These are phyloP conservation scores for Pichia gijzeniarum DNA, from an alignment of 805 yeast species.

Conservation along the genomic window DNA sequence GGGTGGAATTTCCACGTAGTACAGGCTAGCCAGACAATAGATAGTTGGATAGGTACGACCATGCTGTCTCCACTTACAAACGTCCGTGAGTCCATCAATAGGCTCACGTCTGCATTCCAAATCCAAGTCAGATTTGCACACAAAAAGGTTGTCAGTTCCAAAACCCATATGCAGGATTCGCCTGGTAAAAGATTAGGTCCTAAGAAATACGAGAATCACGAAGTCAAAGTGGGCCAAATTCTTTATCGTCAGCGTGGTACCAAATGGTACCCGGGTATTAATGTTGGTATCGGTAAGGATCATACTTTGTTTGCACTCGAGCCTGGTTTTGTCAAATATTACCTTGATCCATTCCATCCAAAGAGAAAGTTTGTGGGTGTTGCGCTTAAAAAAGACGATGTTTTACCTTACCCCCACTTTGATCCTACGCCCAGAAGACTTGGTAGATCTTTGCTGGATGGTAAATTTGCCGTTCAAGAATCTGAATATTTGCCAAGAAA, in stretches of 20 bases:
- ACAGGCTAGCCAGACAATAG: no score
- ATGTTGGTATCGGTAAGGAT: constrained; percentile 84
- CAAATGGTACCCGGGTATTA: constrained; percentile 89
- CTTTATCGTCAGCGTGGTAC: constrained; percentile 94
- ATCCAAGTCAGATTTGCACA: constrained; percentile 78
- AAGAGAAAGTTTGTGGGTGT: constrained; percentile 85
- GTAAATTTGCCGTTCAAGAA: constrained; percentile 52
- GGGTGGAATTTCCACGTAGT: no score
- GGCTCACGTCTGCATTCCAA: not conserved
- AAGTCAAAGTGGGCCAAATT: constrained; percentile 77
- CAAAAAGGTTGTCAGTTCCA: constrained; percentile 92
- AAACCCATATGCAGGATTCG: constrained; percentile 87
- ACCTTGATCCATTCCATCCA: constrained; percentile 95
- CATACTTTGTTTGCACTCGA: constrained; percentile 88
- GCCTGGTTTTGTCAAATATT: constrained; percentile 89
- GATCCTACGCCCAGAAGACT: constrained; percentile 83
- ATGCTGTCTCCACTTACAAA: not conserved
- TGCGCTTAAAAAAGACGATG: constrained; percentile 55
- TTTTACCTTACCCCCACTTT: constrained; percentile 85
- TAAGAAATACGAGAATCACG: constrained; percentile 74
- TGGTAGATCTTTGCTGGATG: constrained; percentile 55
- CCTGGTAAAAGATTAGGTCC: constrained; percentile 93
- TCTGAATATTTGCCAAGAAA: constrained; percentile 59
- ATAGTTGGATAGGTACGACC: no score
- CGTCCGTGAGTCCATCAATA: no score